Base-by-base conservation (phyloP, 768 basidiomycete genomes). In the Lentinula lateritia region DNA sequence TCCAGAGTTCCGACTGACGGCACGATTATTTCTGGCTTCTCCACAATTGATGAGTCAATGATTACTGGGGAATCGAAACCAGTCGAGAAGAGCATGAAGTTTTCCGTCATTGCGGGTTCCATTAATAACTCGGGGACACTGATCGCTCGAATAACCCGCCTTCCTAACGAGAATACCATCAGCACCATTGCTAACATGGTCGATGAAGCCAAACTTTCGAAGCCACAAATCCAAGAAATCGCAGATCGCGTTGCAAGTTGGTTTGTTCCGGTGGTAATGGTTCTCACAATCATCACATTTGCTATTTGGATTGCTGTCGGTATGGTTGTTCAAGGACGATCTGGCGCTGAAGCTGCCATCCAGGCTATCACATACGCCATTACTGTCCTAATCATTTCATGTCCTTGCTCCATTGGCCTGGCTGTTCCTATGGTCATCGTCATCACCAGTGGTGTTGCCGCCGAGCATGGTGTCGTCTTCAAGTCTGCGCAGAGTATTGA, bases 361-460 rank as follows among this genome's bases (percentile, higher is more conserved):
- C 62, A 65, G 50, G 77, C 81, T 6, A 68, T 85, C 56, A 78
- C 79, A 41, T 84, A 84, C 64, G 77, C 78, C 4, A 78, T 85
- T 62, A 76, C 81, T 13, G 76, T 79, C 12, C 70, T 84, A 12
- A 80, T 83, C 10, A 75, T 84, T 28, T 79, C 78, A 15, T 84
- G 83, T 66, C 84, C 83, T 0, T 86, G 83, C 65, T 82, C 74
- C 18, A 69, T 77, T 35, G 71, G 71, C 28, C 68, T 73, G 42
- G 76, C 73, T 23, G 74, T 75, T 7, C 72, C 74, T 23, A 71
- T 65, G n/a, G 61, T 69, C 6, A 61, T 62, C 43, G 60, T 68
- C 50, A 61, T 65, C 52, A 63, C 67, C 23, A 64, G 67, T 28
- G 62, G 66, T 39, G 62, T 65, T 41, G 60, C 54, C 23, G 54